These are phyloP conservation scores for Aureobasidium sp. DNA, from an alignment of 2,329 filamentous ascomycete species.

Conservation along the genomic window DNA sequence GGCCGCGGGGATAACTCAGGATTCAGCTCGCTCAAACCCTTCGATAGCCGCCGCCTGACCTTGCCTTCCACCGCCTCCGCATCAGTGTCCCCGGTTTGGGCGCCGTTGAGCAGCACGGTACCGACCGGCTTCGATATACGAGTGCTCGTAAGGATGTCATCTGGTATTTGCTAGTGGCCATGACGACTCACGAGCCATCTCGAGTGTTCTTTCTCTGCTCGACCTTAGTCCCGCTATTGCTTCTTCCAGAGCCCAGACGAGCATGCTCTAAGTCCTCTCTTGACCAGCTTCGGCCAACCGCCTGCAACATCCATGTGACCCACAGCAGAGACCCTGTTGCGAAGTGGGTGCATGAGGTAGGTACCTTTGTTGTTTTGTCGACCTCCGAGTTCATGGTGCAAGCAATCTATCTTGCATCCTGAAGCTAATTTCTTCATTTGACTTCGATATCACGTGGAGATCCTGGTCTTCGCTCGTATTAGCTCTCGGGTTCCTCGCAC, in stretches of 20 bases:
- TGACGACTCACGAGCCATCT: neutral
- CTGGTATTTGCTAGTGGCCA: neutral
- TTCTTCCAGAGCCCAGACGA: neutral
- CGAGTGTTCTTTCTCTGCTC: neutral
- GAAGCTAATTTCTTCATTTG: neutral
- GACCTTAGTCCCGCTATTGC: neutral
- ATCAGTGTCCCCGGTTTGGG: neutral
- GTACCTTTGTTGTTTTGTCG: neutral
- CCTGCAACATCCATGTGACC: neutral
- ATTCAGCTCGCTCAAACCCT: neutral
- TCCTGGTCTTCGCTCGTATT: neutral
- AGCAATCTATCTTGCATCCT: neutral
- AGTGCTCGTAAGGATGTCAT: neutral
- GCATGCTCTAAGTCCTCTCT: neutral
- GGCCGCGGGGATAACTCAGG: neutral
- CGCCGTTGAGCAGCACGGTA: constrained; percentile 4
- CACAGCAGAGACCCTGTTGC: too few species aligned
- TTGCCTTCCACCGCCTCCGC: neutral
- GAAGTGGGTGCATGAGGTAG: neutral
- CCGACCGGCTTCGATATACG: neutral
- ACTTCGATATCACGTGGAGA: constrained; percentile 5
- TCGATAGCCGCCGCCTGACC: constrained; percentile 1
- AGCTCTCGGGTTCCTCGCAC: constrained; percentile 2
- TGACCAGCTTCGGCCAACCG: neutral
- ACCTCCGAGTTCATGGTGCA: neutral